Base-by-base conservation (phyloP, 805 yeast genomes). In the Ogataea salicorniae region DNA sequence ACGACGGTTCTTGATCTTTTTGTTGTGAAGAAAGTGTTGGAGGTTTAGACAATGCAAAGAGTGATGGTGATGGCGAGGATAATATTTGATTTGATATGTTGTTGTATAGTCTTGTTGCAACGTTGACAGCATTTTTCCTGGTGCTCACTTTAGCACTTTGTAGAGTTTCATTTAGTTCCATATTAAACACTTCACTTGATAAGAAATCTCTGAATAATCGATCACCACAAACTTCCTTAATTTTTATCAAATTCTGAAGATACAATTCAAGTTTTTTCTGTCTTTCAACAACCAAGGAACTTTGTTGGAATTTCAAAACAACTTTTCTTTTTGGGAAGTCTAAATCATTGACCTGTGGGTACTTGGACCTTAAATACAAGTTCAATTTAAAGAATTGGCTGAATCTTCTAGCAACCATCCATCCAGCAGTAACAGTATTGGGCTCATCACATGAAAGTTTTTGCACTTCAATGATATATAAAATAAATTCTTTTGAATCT, bases 381-480 rank as follows among this genome's bases (percentile, higher is more conserved):
- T 91, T 81, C 34, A 91, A 69, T 51, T 76, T 78, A 64, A 74
- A 81, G 63, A 91, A 91, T 60, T 92, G 97, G 56, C 87, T 87
- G 60, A 82, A 91, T 48, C 98, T 71, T 55, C 97, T 70, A 0
- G 96, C 92, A n/a, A 90, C 86, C 45, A 87, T 80, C 97, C 97
- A 92, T 0, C 88, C 85, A 0, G 91, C 88, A 2, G 78, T 70
- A 5, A 75, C 73, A 7, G 68, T 61, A 3, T 77, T 48, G 5
- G 54, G 48, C 45, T 61, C 56, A 9, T 59, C 59, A 0, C 48
- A 50, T 1, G 62, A 57, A 9, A 58, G 68, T 61, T 81, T 83
- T 45, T 81, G 83, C 4, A 92, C 87, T 56, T 84, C 89, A 31
- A 92, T 83, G 29, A 88, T 75, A 64, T 91, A 91, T 43, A 86